A percentile compares a stretch with the other conserved stretches of the same genome.
Conservation (phyloP, 78 protist species). For the Dictyostelium purpureum region DNA sequence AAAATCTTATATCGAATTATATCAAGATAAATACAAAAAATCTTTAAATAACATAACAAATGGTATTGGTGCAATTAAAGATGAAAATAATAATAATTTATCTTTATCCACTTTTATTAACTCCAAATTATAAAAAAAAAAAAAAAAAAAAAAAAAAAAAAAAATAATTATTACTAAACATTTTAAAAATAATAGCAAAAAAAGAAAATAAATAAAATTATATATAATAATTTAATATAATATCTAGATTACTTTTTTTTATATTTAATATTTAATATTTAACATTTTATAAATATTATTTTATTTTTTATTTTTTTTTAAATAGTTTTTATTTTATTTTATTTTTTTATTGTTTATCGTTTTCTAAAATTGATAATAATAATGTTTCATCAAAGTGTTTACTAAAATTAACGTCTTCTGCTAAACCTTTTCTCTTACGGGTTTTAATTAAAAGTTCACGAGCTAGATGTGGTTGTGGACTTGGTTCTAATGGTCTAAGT, state of each 20-base stretch:
- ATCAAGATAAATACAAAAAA: constrained; percentile 69
- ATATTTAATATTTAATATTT: too few species aligned
- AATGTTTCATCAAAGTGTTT: constrained; percentile 61
- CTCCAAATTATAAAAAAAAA: constrained; percentile 13
- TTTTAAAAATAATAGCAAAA: too few species aligned
- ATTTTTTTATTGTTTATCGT: constrained; percentile 7
- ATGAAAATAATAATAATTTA: neutral
- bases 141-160: neutral
- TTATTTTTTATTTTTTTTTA: neutral
- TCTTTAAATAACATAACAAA: neutral
- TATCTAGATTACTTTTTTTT: too few species aligned
- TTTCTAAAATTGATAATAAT: constrained; percentile 27
- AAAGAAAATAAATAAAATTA: too few species aligned
- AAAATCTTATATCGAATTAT: constrained; percentile 76
- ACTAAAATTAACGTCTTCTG: constrained; percentile 80
- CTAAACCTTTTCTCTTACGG: constrained; percentile 97
- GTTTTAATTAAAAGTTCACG: constrained; percentile 99
- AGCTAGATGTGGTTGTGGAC: constrained; percentile 94
- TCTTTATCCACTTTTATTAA: constrained; percentile 8
- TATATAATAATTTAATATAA: too few species aligned
- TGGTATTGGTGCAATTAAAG: neutral
- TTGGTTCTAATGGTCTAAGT: constrained; percentile 94
- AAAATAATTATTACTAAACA: too few species aligned
- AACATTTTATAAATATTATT: neutral
- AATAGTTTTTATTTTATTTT: neutral